Evolutionary conservation across 2,329 filamentous ascomycete genomes (phyloP).

Genomic region (Beauveria sp.): DNA sequence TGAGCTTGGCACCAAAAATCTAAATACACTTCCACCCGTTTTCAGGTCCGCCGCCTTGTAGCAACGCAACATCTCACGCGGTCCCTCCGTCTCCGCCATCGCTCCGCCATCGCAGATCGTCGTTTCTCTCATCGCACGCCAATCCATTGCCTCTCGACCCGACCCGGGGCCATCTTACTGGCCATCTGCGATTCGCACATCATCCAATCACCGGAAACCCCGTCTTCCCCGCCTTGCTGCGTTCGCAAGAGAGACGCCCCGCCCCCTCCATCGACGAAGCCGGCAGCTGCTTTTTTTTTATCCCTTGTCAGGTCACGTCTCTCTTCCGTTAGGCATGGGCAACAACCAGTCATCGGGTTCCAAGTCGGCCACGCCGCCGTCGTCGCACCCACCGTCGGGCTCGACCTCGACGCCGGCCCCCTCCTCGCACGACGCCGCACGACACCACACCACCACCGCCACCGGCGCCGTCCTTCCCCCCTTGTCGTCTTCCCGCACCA

Average conservation of each 20-base stretch:
- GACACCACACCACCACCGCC: not conserved
- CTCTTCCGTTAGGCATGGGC: conserved; percentile 21
- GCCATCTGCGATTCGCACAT: not conserved
- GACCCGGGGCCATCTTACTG: not conserved
- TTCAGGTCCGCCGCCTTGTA: not conserved
- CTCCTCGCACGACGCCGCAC: not conserved
- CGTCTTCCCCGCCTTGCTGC: conserved; percentile 1
- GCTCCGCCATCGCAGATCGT: not conserved
- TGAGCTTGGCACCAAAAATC: not conserved
- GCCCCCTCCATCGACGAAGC: not conserved
- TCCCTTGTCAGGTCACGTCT: not conserved
- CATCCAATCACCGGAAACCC: not conserved
- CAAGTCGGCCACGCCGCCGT: conserved; percentile 26
- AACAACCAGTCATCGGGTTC: conserved; percentile 32
- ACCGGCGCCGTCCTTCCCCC: not conserved
- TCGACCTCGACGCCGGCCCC: conserved; percentile 14
- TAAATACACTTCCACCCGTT: not conserved
- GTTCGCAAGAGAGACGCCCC: not conserved
- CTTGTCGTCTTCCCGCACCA: conserved; percentile 5
- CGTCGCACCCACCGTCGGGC: conserved; percentile 10
- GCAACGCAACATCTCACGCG: conserved; percentile 3
- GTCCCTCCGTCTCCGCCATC: not conserved
- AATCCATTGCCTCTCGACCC: not conserved
- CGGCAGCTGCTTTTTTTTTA: not conserved
- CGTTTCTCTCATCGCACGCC: not conserved